Percentiles rank a stretch among this genome's conserved stretches.
phyloP scores from a whole-genome alignment of 441 rosid genomes.

The Bruguiera hainesii region DNA sequence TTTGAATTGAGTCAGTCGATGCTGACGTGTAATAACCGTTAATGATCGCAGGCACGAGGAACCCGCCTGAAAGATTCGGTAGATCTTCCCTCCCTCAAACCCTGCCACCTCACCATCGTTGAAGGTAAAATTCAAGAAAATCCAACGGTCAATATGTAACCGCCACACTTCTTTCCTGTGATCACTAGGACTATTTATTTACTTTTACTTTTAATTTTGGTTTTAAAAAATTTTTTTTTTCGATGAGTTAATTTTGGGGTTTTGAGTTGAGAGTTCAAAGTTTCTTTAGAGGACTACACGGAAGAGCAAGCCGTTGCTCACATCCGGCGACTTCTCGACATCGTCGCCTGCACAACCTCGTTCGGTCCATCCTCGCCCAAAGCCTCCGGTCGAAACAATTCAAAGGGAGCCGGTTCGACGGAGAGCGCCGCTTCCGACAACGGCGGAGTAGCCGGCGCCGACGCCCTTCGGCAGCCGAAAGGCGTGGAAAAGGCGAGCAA shows the following conservation, averaged over 20 bases:
- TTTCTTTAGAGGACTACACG: constrained; percentile 45
- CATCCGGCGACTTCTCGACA: constrained; percentile 62
- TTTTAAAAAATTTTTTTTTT: too few relatives aligned
- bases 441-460: constrained; percentile 14
- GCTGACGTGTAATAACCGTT: constrained; percentile 1
- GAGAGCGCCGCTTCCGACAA: constrained; percentile 22
- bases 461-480: constrained; percentile 28
- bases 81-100: constrained; percentile 49
- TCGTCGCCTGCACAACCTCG: constrained; percentile 55
- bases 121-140: constrained; percentile 37
- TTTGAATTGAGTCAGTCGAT: background rate
- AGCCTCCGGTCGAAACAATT: constrained; percentile 36
- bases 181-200: background rate
- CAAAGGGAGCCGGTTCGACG: constrained; percentile 34
- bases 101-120: constrained; percentile 48
- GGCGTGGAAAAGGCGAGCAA: constrained; percentile 9
- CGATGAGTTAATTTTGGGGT: too few relatives aligned
- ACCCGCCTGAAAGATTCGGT: constrained; percentile 44
- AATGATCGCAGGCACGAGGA: constrained; percentile 41
- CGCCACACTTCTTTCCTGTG: background rate
- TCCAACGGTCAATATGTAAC: constrained; percentile 20
- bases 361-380: constrained; percentile 52
- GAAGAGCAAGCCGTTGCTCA: constrained; percentile 46
- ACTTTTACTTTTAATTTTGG: too few relatives aligned
- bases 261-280: too few relatives aligned